Evolutionary conservation across 1,284 basidiomycete species (phyloP).

Genomic region (Sporisorium graminicola): DNA sequence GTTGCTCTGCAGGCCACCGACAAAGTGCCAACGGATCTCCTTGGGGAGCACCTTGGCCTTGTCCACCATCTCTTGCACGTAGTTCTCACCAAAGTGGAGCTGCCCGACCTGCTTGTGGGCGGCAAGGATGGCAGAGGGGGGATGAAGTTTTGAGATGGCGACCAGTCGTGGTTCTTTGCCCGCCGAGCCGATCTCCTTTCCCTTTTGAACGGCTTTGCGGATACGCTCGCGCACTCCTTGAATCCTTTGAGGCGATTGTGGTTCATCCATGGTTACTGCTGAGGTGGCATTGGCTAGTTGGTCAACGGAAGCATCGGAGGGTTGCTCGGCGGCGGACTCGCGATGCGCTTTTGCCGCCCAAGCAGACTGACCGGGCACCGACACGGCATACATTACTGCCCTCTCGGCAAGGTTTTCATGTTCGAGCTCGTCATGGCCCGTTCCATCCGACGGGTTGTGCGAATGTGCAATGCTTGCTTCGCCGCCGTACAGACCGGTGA

Average conservation of each 20-base stretch:
- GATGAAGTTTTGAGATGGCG: constrained; percentile 95
- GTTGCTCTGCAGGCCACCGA: constrained; percentile 93
- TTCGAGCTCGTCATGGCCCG: constrained; percentile 31
- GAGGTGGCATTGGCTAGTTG: constrained; percentile 18
- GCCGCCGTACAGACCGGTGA: constrained; percentile 52
- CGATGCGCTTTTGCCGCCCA: constrained; percentile 56
- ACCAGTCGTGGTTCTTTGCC: constrained; percentile 75
- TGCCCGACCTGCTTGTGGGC: constrained; percentile 74
- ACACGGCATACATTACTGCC: constrained; percentile 66
- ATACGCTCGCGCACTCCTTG: constrained; percentile 47
- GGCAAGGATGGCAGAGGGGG: constrained; percentile 84
- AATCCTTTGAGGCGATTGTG: constrained; percentile 32
- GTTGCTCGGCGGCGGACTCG: constrained; percentile 7
- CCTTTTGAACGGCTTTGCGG: constrained; percentile 39
- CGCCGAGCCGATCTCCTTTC: constrained; percentile 37
- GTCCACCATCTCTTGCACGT: constrained; percentile 93
- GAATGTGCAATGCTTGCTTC: constrained; percentile 17
- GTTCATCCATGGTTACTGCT: constrained; percentile 20
- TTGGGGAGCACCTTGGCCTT: constrained; percentile 71
- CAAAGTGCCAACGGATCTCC: constrained; percentile 87
- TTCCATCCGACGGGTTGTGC: neutral
- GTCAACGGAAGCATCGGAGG: constrained; percentile 7
- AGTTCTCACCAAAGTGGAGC: constrained; percentile 96
- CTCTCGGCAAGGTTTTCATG: constrained; percentile 66
- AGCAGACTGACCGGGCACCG: constrained; percentile 64